Evolutionary conservation across 345 rosid species (phyloP), one percentile per base, ranked within the genome.

Genomic region (Moringa oleifera): DNA sequence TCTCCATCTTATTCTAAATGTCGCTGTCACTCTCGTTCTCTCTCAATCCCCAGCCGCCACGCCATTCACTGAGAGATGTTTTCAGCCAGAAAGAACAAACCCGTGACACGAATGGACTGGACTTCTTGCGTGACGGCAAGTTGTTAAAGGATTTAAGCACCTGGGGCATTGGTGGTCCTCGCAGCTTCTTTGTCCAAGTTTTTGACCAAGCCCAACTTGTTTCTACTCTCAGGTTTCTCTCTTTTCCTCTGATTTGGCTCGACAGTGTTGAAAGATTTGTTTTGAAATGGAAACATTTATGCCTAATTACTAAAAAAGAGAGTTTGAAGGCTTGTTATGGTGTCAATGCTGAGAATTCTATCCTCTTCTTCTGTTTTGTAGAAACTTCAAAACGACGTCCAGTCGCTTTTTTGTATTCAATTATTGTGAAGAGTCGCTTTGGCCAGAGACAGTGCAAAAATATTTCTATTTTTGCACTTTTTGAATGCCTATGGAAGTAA

Each of bases 121-220:
- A 73, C 54, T 51, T 63, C 59, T 21, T 63, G 0, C 49, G 78
- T 31, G 59, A 65, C 5, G 67, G 61, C 20, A 73, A 67, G 55
- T 64, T 70, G 6, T 25, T 73, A 58, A 77, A 77, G 68, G 72
- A 77, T 59, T 70, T 70, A 17, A 59, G 68, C 23, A 59, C 78
- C 0, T 70, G 75, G 74, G 78, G 68, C 51, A 77, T 77, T 21
- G 81, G 75, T 13, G 73, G 75, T 24, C 71, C 73, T 51, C 63
- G 73, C 59, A 64, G 70, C 51, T 70, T 59, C 72, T 77, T 73
- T 53, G 28, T 67, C 37, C 58, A 61, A 55, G 81, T 73, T 20
- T 64, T 60, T 51, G 3, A 55, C 61, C 73, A 58, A 55, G 21
- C 68, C 63, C 75, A 77, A 11, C 70, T 77, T 17, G 53, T 67